Evolutionary conservation across 495 filamentous ascomycete genomes (phyloP).

Genomic region (Daldinia childiae): DNA sequence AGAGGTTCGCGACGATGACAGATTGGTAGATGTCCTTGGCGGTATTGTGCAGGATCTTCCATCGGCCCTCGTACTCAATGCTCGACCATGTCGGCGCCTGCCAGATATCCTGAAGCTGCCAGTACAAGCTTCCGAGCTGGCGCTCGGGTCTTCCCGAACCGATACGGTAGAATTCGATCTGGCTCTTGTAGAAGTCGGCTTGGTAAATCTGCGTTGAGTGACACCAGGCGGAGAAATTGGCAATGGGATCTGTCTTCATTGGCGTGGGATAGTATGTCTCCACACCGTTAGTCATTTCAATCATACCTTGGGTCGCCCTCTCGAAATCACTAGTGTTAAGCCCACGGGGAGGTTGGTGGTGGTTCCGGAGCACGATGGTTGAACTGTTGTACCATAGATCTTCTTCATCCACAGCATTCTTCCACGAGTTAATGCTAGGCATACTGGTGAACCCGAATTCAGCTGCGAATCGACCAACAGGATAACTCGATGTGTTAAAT

Average conservation of each 20-base stretch:
- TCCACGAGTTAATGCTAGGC: conserved; percentile 71
- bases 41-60: conserved; percentile 71
- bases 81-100: conserved; percentile 74
- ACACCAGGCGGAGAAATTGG: conserved; percentile 76
- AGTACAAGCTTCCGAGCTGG: conserved; percentile 72
- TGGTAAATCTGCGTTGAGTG: conserved; percentile 75
- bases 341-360: conserved; percentile 67
- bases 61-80: conserved; percentile 70
- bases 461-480: conserved; percentile 70
- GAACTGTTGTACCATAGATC: conserved; percentile 70
- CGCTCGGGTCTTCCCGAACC: conserved; percentile 68
- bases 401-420: conserved; percentile 59
- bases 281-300: conserved; percentile 70
- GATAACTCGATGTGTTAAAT: conserved; percentile 66
- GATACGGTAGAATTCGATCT: conserved; percentile 73
- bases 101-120: conserved; percentile 78
- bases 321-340: conserved; percentile 58
- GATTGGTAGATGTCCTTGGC: conserved; percentile 69
- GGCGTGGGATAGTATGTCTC: conserved; percentile 71
- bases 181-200: conserved; percentile 69
- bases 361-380: conserved; percentile 68
- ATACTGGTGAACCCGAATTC: conserved; percentile 76
- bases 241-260: conserved; percentile 62
- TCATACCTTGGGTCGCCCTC: conserved; percentile 61
- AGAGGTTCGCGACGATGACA: conserved; percentile 70